Conservation (phyloP, 768 basidiomycete species). For the Melanogaster broomeanus region DNA sequence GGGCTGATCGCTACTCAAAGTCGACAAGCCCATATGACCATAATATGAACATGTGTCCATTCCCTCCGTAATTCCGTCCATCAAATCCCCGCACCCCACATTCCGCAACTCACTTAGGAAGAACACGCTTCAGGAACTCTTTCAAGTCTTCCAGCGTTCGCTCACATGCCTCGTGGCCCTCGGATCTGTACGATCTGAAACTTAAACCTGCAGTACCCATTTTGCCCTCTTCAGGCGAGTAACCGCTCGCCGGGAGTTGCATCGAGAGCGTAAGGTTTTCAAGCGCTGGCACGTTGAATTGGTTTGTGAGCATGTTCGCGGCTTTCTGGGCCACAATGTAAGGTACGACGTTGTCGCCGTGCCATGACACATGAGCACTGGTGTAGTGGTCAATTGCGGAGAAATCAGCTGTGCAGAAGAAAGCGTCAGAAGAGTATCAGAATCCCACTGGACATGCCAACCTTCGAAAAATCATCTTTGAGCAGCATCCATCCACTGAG, state of each 20-base stretch:
- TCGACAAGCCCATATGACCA: too few relatives aligned
- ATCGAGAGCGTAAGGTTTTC: conserved; percentile 38
- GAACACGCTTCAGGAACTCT: conserved; percentile 64
- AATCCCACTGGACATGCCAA: conserved; percentile 32
- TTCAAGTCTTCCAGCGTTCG: conserved; percentile 72
- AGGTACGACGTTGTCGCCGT: conserved; percentile 73
- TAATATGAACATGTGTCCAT: neutral
- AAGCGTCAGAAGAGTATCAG: conserved; percentile 2
- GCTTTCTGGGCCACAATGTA: conserved; percentile 55
- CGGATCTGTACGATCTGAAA: conserved; percentile 66
- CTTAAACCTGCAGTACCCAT: conserved; percentile 49
- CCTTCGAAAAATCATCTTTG: conserved; percentile 61
- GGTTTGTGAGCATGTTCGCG: conserved; percentile 52
- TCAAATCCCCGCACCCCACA: neutral
- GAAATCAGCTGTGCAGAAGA: conserved; percentile 53
- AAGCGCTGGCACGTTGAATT: conserved; percentile 49
- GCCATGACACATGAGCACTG: conserved; percentile 90
- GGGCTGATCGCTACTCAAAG: neutral
- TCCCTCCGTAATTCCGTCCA: neutral
- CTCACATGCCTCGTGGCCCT: conserved; percentile 65
- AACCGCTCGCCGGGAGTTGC: conserved; percentile 23
- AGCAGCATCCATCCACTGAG: conserved; percentile 85
- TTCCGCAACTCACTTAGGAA: conserved; percentile 37
- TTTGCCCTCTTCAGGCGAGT: conserved; percentile 18
- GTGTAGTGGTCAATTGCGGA: conserved; percentile 57